Conservation (phyloP, 202 grass and related monocot genomes). For the Eragrostis tef region DNA sequence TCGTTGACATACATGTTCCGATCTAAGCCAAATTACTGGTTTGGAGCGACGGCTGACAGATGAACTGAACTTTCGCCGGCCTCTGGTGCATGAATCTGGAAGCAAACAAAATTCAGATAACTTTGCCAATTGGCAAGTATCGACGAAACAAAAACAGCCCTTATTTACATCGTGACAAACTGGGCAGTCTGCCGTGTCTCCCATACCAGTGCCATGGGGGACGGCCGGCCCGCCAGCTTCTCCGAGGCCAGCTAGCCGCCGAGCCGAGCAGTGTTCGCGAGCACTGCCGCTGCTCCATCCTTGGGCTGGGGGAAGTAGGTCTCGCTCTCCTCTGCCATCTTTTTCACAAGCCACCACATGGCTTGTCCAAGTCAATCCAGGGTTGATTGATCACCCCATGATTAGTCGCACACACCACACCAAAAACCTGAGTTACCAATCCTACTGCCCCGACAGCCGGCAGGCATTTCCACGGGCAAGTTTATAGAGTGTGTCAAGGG, state of each 20-base stretch:
- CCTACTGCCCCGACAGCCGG: neutral
- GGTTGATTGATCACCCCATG: constrained; percentile 34
- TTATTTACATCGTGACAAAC: constrained; percentile 25
- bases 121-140: neutral
- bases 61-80: no score
- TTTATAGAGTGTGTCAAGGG: neutral
- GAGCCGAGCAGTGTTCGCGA: neutral
- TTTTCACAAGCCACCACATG: constrained; percentile 54
- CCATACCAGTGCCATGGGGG: constrained; percentile 23
- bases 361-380: constrained; percentile 43
- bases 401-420: constrained; percentile 1
- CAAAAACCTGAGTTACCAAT: constrained; percentile 3
- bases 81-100: neutral
- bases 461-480: neutral
- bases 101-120: neutral
- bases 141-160: neutral
- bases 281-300: neutral
- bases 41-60: no score
- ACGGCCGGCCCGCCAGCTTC: neutral
- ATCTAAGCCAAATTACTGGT: no score
- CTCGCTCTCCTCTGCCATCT: neutral
- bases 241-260: neutral
- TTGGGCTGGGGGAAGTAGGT: neutral
- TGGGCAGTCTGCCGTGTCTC: neutral
- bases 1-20: no score